These are phyloP conservation scores for Aspergillus sclerotioniger DNA, from an alignment of 495 filamentous ascomycete genomes.

Conservation along the genomic window DNA sequence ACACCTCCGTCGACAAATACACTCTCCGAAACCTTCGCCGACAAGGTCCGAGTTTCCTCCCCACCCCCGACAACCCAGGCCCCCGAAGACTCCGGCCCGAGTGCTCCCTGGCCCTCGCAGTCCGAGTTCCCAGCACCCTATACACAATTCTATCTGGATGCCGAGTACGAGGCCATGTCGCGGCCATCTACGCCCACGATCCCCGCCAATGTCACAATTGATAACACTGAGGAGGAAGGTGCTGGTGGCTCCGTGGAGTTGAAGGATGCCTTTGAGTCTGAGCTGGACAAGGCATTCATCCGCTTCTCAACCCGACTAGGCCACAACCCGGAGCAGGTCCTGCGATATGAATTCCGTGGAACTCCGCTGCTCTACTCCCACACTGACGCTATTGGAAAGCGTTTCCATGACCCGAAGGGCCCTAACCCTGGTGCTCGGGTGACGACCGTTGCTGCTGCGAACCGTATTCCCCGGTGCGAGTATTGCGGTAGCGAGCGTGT, in stretches of 20 bases:
- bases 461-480: slow-evolving; percentile 66
- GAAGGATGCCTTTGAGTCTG: slow-evolving; percentile 79
- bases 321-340: slow-evolving; percentile 91
- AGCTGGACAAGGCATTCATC: slow-evolving; percentile 85
- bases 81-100: slow-evolving; percentile 30
- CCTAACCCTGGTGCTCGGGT: slow-evolving; percentile 24
- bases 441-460: slow-evolving; percentile 26
- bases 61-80: slow-evolving; percentile 38
- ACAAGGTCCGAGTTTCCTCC: slow-evolving; percentile 56
- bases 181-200: slow-evolving; percentile 41
- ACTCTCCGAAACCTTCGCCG: slow-evolving; percentile 73
- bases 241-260: slow-evolving; percentile 60
- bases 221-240: slow-evolving; percentile 51
- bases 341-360: slow-evolving; percentile 88
- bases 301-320: slow-evolving; percentile 79
- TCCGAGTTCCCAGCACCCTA: slow-evolving; percentile 66
- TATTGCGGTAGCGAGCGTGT: slow-evolving; percentile 72
- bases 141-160: slow-evolving; percentile 79
- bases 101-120: slow-evolving; percentile 70
- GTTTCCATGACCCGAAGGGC: slow-evolving; percentile 47
- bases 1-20: slow-evolving; percentile 16
- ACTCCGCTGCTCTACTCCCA: slow-evolving; percentile 78
- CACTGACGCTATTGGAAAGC: slow-evolving; percentile 67
- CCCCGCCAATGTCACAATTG: slow-evolving; percentile 54
- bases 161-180: slow-evolving; percentile 83